Conservation (phyloP, 352 stramenopile species). For the Pythium aristosporum region DNA sequence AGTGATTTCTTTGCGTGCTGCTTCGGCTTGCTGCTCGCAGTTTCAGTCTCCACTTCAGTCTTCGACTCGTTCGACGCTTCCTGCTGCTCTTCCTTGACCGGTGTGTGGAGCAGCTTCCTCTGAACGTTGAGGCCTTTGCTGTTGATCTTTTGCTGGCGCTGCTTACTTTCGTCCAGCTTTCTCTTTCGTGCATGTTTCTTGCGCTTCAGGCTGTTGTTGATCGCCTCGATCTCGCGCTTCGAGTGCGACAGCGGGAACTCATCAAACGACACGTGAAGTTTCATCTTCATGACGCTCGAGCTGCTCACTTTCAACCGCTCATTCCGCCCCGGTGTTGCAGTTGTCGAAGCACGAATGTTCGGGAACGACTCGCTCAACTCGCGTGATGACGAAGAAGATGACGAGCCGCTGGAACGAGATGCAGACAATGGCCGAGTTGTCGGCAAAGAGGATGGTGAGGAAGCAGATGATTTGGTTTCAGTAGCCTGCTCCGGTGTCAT, state of each 20-base stretch:
- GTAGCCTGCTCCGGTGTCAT: constrained; percentile 15
- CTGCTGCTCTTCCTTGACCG: constrained; percentile 39
- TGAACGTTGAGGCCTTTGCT: constrained; percentile 43
- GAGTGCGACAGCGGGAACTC: constrained; percentile 40
- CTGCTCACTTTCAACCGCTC: constrained; percentile 62
- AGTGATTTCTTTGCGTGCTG: constrained; percentile 2
- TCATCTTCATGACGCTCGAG: constrained; percentile 75
- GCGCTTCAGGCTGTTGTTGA: constrained; percentile 81
- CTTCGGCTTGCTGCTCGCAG: background rate
- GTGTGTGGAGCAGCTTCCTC: constrained; percentile 73
- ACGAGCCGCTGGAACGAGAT: background rate
- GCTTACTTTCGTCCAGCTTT: constrained; percentile 48
- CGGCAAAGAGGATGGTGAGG: constrained; percentile 31
- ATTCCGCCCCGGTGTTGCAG: constrained; percentile 56
- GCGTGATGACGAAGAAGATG: constrained; percentile 4
- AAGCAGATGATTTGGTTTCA: constrained; percentile 7
- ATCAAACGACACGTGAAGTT: constrained; percentile 65
- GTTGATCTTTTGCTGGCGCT: constrained; percentile 16
- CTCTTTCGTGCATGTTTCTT: constrained; percentile 58
- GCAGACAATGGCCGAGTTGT: constrained; percentile 14
- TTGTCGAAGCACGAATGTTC: constrained; percentile 80
- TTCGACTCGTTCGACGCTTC: background rate
- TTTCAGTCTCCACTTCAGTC: background rate
- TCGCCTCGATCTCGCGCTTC: constrained; percentile 71
- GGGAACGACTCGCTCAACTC: constrained; percentile 61